A percentile compares a stretch with the other conserved stretches of the same genome.
phyloP scores from a whole-genome alignment of 176 grass and related monocot genomes.

The Urochloa ruziziensis region DNA sequence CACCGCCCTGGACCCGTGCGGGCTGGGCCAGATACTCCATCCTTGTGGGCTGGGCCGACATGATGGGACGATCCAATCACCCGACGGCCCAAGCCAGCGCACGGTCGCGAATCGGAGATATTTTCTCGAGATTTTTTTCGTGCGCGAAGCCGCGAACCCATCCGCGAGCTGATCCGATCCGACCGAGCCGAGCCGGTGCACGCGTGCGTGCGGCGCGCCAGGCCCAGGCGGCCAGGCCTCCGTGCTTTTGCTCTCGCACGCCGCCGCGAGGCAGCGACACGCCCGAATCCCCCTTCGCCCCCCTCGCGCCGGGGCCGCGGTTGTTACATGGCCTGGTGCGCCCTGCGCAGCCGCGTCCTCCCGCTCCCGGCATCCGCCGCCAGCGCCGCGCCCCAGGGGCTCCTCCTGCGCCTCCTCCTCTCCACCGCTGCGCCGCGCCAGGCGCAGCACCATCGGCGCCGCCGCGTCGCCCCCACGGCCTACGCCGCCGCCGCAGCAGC shows the following conservation, averaged over 20 bases:
- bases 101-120: not conserved
- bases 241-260: not conserved
- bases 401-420: constrained; percentile 36
- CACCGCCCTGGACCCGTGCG: not conserved
- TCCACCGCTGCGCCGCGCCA: constrained; percentile 25
- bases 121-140: not conserved
- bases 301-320: not conserved
- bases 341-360: constrained; percentile 40
- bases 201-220: not conserved
- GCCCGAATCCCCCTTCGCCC: not conserved
- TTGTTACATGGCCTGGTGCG: constrained; percentile 65
- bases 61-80: not conserved
- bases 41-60: not conserved
- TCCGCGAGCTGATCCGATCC: too few species aligned
- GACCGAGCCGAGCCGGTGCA: not conserved
- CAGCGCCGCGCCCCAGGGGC: constrained; percentile 21
- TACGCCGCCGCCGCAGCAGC: constrained; percentile 4
- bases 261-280: not conserved
- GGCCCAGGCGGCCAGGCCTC: too few species aligned
- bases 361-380: constrained; percentile 24
- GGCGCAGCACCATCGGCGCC: constrained; percentile 22
- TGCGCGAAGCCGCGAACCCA: not conserved
- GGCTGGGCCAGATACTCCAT: not conserved
- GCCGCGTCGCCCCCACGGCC: constrained; percentile 16
- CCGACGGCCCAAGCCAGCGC: not conserved